phyloP scores from a whole-genome alignment of 2,329 filamentous ascomycete genomes.

The Penicillium sp. region DNA sequence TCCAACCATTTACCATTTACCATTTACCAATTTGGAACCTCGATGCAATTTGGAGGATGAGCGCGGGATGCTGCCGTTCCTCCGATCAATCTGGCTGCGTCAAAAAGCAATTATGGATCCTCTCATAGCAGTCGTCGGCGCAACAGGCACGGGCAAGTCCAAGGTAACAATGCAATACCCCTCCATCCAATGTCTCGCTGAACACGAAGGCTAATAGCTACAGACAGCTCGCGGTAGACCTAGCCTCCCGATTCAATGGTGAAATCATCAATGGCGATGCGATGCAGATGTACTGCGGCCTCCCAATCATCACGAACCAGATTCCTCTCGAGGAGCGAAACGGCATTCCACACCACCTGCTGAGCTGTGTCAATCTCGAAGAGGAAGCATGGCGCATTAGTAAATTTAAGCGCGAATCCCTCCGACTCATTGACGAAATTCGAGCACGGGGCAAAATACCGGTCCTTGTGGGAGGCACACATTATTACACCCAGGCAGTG shows the following conservation, averaged over 20 bases:
- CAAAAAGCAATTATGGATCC: conserved; percentile 51
- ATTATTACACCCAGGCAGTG: conserved; percentile 91
- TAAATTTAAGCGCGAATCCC: conserved; percentile 73
- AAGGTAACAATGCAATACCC: conserved; percentile 61
- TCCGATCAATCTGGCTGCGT: conserved; percentile 26
- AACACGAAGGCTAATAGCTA: conserved; percentile 29
- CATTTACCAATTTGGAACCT: background rate
- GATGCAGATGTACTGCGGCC: conserved; percentile 92
- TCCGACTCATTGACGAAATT: conserved; percentile 75
- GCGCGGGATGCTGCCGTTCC: conserved; percentile 33
- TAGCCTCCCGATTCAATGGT: conserved; percentile 81
- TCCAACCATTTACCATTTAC: background rate
- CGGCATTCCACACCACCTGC: conserved; percentile 83
- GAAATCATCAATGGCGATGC: conserved; percentile 97
- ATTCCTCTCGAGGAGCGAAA: conserved; percentile 74
- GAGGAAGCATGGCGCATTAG: conserved; percentile 84
- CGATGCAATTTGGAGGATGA: too few species aligned
- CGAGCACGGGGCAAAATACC: conserved; percentile 77
- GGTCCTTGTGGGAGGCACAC: conserved; percentile 90
- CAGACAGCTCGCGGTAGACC: conserved; percentile 79
- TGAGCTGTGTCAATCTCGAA: conserved; percentile 75
- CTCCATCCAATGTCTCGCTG: background rate
- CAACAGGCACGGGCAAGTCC: conserved; percentile 92
- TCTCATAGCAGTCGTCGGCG: conserved; percentile 80
- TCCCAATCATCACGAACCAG: conserved; percentile 96